phyloP scores from a whole-genome alignment of 306 rosid species.

The Fagus sylvatica region DNA sequence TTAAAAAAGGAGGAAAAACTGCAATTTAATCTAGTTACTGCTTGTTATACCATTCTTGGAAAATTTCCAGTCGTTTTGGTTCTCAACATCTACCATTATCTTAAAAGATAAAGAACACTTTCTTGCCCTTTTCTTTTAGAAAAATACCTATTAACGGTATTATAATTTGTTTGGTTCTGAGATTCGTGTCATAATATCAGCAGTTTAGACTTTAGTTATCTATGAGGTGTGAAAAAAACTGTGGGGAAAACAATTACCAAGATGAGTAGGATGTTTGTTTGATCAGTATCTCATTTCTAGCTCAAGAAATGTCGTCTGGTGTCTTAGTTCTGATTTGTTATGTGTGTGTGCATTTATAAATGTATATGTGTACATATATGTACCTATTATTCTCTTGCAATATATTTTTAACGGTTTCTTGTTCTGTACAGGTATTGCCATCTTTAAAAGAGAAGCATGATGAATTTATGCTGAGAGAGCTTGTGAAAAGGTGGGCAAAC shows the following conservation, averaged over 20 bases:
- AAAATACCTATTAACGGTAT: not conserved
- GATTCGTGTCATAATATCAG: not conserved
- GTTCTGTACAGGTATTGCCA: slow-evolving; percentile 60
- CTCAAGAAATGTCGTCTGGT: not conserved
- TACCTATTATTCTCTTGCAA: not conserved
- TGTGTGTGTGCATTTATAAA: too few species aligned
- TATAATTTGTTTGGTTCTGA: not conserved
- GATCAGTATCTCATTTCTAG: not conserved
- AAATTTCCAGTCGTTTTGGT: not conserved
- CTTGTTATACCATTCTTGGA: not conserved
- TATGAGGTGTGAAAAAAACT: not conserved
- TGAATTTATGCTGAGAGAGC: slow-evolving; percentile 65
- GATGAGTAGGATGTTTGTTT: not conserved
- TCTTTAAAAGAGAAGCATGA: slow-evolving; percentile 69
- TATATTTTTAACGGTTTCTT: not conserved
- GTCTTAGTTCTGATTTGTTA: not conserved
- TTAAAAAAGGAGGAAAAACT: not conserved
- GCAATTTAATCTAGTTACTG: not conserved
- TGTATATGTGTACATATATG: too few species aligned
- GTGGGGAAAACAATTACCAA: not conserved
- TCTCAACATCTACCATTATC: not conserved
- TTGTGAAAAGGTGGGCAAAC: slow-evolving; percentile 78
- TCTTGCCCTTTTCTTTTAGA: not conserved
- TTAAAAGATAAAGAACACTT: not conserved
- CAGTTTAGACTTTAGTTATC: not conserved